Evolutionary conservation across 2,329 filamentous ascomycete species (phyloP).

Genomic region (Claviceps purpurea): DNA sequence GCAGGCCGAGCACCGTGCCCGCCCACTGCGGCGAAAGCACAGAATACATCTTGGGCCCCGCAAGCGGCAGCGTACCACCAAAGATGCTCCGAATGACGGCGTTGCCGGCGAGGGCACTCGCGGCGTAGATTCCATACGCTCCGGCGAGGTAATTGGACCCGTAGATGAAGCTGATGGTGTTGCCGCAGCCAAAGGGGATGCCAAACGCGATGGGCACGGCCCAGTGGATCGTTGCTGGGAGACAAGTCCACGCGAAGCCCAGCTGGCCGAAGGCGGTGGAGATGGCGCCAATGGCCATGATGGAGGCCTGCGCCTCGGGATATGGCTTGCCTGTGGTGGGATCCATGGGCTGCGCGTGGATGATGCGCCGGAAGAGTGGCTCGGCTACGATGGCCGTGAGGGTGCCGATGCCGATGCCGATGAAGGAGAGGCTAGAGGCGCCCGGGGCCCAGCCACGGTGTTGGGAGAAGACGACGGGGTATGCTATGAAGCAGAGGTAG

Average conservation of each 20-base stretch:
- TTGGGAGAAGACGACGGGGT: constrained; percentile 69
- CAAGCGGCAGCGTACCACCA: constrained; percentile 67
- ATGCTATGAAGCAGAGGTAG: constrained; percentile 82
- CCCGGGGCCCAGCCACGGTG: constrained; percentile 65
- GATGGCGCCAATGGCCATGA: constrained; percentile 67
- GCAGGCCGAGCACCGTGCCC: constrained; percentile 57
- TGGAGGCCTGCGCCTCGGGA: constrained; percentile 69
- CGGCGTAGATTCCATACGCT: constrained; percentile 69
- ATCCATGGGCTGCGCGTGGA: constrained; percentile 63
- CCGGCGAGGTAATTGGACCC: constrained; percentile 67
- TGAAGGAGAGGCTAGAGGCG: constrained; percentile 62
- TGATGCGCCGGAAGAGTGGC: constrained; percentile 61
- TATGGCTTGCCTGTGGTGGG: constrained; percentile 58
- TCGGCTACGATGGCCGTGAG: constrained; percentile 49
- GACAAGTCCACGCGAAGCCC: constrained; percentile 78
- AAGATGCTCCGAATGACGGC: constrained; percentile 58
- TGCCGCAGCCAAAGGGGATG: constrained; percentile 66
- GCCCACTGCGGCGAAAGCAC: constrained; percentile 64
- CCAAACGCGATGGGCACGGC: constrained; percentile 67
- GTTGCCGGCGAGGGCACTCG: constrained; percentile 69
- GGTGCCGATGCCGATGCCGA: constrained; percentile 53
- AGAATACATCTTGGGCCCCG: constrained; percentile 58
- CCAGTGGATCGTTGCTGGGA: constrained; percentile 67
- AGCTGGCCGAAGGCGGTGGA: constrained; percentile 67
- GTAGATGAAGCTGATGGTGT: constrained; percentile 71